phyloP scores from a whole-genome alignment of 768 basidiomycete genomes.

The Clitopilus hobsonii region DNA sequence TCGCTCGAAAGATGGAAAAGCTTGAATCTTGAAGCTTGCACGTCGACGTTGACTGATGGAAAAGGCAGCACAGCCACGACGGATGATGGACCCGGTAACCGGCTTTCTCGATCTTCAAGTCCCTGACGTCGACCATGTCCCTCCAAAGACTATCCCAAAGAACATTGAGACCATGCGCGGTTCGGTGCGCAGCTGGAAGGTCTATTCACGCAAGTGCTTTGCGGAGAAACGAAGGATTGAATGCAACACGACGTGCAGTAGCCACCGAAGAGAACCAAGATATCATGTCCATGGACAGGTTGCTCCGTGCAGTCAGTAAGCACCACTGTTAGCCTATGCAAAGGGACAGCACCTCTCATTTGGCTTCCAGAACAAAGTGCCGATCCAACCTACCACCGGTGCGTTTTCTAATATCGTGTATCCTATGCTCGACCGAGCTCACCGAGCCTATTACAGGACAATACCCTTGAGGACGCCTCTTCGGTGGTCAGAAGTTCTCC shows the following conservation, averaged over 20 bases:
- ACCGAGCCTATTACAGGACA: constrained; percentile 22
- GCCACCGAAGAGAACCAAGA: constrained; percentile 52
- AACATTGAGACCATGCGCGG: neutral
- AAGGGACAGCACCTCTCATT: too few species aligned
- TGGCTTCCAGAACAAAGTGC: constrained; percentile 38
- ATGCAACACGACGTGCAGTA: neutral
- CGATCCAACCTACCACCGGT: constrained; percentile 52
- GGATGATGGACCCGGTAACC: too few species aligned
- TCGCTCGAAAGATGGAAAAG: too few species aligned
- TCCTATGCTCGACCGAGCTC: neutral
- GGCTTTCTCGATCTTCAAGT: too few species aligned
- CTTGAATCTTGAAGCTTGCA: too few species aligned
- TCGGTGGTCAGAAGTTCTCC: constrained; percentile 57
- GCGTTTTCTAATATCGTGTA: constrained; percentile 10
- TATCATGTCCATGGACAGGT: constrained; percentile 50
- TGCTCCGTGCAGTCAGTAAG: constrained; percentile 57
- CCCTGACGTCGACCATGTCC: too few species aligned
- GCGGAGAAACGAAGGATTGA: neutral
- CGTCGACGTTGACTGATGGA: neutral
- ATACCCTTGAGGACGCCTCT: constrained; percentile 48
- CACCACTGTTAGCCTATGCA: constrained; percentile 6
- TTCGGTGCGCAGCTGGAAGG: neutral
- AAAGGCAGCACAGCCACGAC: neutral
- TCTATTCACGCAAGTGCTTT: neutral
- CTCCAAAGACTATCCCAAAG: too few species aligned